Base-by-base conservation (phyloP, 2,329 filamentous ascomycete genomes). In the Talaromyces sp. region DNA sequence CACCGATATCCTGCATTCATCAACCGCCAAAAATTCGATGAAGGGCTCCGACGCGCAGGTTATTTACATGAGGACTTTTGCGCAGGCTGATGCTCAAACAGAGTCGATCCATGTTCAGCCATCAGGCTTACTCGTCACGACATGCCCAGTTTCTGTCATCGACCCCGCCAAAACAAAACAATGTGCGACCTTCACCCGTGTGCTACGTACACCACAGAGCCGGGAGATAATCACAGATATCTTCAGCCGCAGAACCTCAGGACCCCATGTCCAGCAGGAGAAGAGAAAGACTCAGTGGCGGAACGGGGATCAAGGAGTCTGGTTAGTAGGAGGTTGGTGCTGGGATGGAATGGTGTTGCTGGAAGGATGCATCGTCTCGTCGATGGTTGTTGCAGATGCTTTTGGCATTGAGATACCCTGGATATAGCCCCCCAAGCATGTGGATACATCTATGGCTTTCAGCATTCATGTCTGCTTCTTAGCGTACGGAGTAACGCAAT, bases 341-440 rank as follows among this genome's bases (percentile, higher is more conserved):
- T 88, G 85, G 85, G 86, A 88, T 71, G 86, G 86, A 2, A 85
- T 88, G 85, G 85, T 88, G 1, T 68, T 88, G 16, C 72, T 88
- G 3, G 86, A 88, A 71, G 86, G 86, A 1, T 88, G 86, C 63
- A 77, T 88, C 3, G 79, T 85, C 2, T 87, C 85, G 8, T 85
- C 86, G 1, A 84, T 85, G 79, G 78, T 81, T 39, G 78, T 88
- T 52, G 86, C 85, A 0, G 68, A 75, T n/a, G 81, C 79, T 13
- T 80, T 88, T 69, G 83, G 76, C 7, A 82, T 87, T 5, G 69
- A 41, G 39, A 41, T 41, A 41, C 39, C 39, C 16, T 41, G 39
- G 39, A 41, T 41, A 41, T 41, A 41, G 16, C 16, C 14, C 7
- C 39, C 14, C 14, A 41, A 16, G 7, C 14, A n/a, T 27, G 27